phyloP scores from a whole-genome alignment of 768 basidiomycete genomes.

The Agaricus blazei region DNA sequence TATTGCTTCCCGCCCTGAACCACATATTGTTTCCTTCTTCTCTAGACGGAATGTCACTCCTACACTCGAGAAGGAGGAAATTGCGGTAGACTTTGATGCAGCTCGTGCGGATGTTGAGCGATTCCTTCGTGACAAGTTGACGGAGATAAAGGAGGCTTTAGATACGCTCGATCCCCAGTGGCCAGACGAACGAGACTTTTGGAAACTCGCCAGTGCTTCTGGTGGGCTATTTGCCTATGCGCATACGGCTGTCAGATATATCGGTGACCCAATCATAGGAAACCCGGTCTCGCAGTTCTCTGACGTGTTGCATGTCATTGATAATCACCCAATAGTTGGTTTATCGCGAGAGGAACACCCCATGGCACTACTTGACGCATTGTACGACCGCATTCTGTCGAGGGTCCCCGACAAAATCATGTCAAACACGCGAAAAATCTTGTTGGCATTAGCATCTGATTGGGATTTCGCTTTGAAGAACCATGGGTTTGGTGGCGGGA shows the following conservation, averaged over 20 bases:
- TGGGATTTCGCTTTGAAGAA: no score
- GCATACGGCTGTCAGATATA: constrained; percentile 15
- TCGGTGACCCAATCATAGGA: constrained; percentile 3
- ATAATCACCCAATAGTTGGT: not conserved
- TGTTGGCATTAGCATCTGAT: no score
- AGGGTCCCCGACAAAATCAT: not conserved
- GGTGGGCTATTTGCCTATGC: constrained; percentile 20
- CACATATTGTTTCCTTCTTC: constrained; percentile 15
- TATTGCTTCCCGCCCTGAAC: constrained; percentile 22
- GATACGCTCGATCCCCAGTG: not conserved
- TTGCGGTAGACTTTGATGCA: constrained; percentile 9
- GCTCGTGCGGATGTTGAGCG: constrained; percentile 14
- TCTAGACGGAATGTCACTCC: not conserved
- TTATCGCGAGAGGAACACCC: not conserved
- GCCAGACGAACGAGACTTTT: constrained; percentile 13
- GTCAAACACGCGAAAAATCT: no score
- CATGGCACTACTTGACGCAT: not conserved
- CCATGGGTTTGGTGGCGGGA: no score
- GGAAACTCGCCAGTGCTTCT: constrained; percentile 13
- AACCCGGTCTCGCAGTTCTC: not conserved
- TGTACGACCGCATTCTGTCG: not conserved
- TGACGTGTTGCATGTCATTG: not conserved
- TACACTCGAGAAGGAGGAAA: not conserved
- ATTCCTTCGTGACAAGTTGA: constrained; percentile 12
- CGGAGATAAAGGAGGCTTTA: not conserved